A percentile compares a stretch with the other conserved stretches of the same genome.
Evolutionary conservation across 495 filamentous ascomycete species (phyloP).

Genomic region (Rhizodiscina lignyota): DNA sequence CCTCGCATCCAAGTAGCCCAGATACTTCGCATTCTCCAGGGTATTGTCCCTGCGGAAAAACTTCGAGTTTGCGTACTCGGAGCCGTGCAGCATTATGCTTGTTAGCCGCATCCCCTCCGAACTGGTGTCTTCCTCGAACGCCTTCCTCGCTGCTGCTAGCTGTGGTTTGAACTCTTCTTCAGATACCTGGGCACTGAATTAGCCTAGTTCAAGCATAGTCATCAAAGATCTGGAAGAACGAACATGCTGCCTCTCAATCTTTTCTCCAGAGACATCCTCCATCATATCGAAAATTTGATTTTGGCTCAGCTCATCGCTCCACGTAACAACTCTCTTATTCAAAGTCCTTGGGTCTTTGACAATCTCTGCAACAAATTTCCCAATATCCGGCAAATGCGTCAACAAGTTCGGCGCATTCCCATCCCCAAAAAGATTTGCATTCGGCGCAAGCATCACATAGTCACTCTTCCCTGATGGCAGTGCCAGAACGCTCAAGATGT

Average conservation of each 20-base stretch:
- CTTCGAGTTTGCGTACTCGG: constrained; percentile 35
- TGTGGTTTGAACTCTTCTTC: constrained; percentile 11
- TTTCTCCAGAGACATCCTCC: constrained; percentile 37
- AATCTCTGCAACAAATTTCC: constrained; percentile 37
- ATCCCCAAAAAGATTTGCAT: constrained; percentile 32
- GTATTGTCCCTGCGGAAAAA: constrained; percentile 39
- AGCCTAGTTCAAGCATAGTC: no score
- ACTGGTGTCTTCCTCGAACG: constrained; percentile 26
- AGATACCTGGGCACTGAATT: no score
- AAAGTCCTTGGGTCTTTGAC: constrained; percentile 37
- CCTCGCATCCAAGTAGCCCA: constrained; percentile 38
- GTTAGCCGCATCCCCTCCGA: constrained; percentile 30
- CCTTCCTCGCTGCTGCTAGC: constrained; percentile 24
- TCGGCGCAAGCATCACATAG: constrained; percentile 28
- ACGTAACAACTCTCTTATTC: constrained; percentile 39
- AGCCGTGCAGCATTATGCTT: constrained; percentile 25
- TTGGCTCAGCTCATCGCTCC: constrained; percentile 30
- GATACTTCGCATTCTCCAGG: constrained; percentile 37
- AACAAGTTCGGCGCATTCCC: constrained; percentile 31
- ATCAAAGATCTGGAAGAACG: no score
- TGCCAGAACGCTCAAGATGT: constrained; percentile 32
- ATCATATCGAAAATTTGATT: constrained; percentile 33
- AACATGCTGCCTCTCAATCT: constrained; percentile 30
- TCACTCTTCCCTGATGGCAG: constrained; percentile 37
- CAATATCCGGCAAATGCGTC: constrained; percentile 38